Evolutionary conservation across 768 basidiomycete species (phyloP), one percentile per base, ranked within the genome.

Genomic region (Glaciozyma antarctica): DNA sequence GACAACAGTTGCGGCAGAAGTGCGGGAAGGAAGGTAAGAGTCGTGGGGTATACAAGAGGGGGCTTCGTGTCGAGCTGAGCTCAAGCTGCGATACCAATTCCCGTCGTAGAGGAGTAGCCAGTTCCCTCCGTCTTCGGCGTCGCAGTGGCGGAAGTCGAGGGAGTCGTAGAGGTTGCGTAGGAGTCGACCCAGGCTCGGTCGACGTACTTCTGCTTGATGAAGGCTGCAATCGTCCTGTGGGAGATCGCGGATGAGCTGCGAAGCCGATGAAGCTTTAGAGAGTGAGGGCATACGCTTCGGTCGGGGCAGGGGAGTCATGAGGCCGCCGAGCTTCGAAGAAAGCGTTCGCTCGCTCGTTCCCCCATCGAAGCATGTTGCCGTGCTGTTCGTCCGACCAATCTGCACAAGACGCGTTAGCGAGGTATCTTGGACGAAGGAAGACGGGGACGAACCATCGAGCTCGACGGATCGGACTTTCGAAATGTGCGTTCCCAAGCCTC

Each of bases 341-440:
- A 7, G 47, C 62, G 51, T 66, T 64, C 63, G 60, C 65, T 5
- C 49, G 32, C 12, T n/a, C 30, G 55, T 73, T 73, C 21, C 72
- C 72, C 47, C 63, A 54, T 0, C 45, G 34, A 24, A 43, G 49
- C 69, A 73, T 68, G 7, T 41, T 34, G 7, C 58, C 52, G 15
- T 71, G 41, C 51, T 73, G 72, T 61, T 73, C 72, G 51, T 73
- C 69, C n/a, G n/a, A 57, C 72, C 72, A 73, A 59, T 73, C 69
- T 62, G 55, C 28, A 24, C 51, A 24, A 32, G 51, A 54, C 8
- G 28, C 28, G 28, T 68, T 38, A 60, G 60, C 32, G 54, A 13
- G 34, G 60, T 5, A 48, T 58, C 48, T 52, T 28, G 6, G 1
- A 43, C 2, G 15, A n/a, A 17, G 6, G 49, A 24, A 41, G 32